Conservation (phyloP, 2,329 filamentous ascomycete species). For the Alternaria sp. region DNA sequence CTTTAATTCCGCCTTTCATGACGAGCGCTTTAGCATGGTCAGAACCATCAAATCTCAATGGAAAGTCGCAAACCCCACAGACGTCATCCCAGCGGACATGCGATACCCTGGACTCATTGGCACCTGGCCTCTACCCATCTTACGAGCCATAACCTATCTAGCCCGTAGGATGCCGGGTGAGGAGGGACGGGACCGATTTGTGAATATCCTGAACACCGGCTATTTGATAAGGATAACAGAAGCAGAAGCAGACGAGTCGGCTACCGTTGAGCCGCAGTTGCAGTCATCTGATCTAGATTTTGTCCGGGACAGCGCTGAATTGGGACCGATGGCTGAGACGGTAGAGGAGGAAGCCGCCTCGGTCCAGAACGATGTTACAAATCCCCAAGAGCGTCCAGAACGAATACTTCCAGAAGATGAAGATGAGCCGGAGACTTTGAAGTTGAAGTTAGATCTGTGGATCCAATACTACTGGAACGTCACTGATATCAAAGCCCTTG, state of each 20-base stretch:
- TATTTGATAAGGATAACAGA: rapidly evolving
- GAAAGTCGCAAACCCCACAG: background rate
- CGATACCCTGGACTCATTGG: background rate
- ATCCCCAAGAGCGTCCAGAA: background rate
- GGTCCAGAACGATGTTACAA: background rate
- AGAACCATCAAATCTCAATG: background rate
- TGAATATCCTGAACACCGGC: background rate
- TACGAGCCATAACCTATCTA: background rate
- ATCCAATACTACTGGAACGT: background rate
- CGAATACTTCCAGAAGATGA: background rate
- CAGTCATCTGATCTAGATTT: background rate
- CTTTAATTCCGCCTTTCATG: too few species aligned
- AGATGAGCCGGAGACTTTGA: background rate
- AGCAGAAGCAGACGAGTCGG: background rate
- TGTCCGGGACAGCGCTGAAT: background rate
- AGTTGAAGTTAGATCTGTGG: background rate
- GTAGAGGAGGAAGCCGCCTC: background rate
- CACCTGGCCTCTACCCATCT: background rate
- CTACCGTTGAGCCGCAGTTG: background rate
- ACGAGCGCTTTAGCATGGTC: background rate
- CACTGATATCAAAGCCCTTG: background rate
- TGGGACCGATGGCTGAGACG: background rate
- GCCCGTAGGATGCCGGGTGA: background rate
- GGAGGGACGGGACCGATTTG: background rate
- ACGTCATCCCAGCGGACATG: background rate